Base-by-base conservation (phyloP, 768 basidiomycete species). In the Sporobolomyces roseus region DNA sequence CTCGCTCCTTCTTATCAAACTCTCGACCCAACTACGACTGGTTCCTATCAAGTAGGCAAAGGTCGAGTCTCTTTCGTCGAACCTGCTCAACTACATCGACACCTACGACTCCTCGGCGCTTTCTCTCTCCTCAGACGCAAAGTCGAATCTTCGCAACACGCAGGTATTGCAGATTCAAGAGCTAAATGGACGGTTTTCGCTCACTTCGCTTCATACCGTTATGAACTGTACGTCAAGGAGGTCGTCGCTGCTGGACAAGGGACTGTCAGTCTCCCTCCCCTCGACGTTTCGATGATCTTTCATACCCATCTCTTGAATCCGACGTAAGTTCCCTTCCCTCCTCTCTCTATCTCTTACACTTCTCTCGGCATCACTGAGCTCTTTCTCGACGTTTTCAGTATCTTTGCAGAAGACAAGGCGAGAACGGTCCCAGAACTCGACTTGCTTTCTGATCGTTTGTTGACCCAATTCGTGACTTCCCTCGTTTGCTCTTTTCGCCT, bases 171-270 rank as follows among this genome's bases (percentile, higher is more conserved):
- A 8, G 54, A 56, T n/a, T 36, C 54, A n/a, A 35, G 54, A 23
- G 54, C 54, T 35, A 56, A 41, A 41, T 56, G 54, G 54, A 56
- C 54, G 23, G 36, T 56, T 23, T 56, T 56, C 54, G 36, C 38
- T 12, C 54, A 56, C 36, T 6, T 38, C 4, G 54, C 54, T 2
- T n/a, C 3, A 7, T 56, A 56, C 35, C 54, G 54, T n/a, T 56
- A 56, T 32, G 36, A 41, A 23, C 23, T 29, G 6, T 56, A 56
- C 36, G 23, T 56, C 36, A 38, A 56, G 5, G 54, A 56, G 23
- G 23, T 56, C 35, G 54, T 56, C 21, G 54, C 54, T 3, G 21
- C 35, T 4, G 54, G 36, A 29, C 14, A 4, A 6, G 54, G 54
- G 7, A 29, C 27, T 3, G 54, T 56, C 36, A 38, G 13, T 14